phyloP scores from a whole-genome alignment of 495 filamentous ascomycete genomes.

The Daldinia vernicosa region DNA sequence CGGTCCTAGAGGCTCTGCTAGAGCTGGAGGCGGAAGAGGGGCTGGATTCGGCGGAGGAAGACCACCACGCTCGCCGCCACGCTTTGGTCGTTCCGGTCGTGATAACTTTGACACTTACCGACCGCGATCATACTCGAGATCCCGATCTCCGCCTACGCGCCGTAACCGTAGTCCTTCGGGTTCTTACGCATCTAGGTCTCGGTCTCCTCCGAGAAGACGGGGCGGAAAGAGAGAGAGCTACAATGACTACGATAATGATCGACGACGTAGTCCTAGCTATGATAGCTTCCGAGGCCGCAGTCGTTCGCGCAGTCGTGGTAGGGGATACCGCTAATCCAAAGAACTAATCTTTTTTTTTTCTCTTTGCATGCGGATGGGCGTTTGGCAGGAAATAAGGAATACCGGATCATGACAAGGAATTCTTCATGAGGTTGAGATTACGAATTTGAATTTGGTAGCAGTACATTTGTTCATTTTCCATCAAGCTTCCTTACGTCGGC shows the following conservation, averaged over 20 bases:
- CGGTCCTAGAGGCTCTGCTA: conserved; percentile 44
- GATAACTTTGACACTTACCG: conserved; percentile 63
- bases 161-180: conserved; percentile 52
- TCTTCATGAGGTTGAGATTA: not conserved
- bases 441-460: conserved; percentile 9
- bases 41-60: conserved; percentile 38
- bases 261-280: conserved; percentile 58
- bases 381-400: conserved; percentile 4
- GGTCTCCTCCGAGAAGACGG: conserved; percentile 48
- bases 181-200: conserved; percentile 46
- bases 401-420: not conserved
- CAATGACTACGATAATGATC: conserved; percentile 53
- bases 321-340: conserved; percentile 35
- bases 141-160: conserved; percentile 63
- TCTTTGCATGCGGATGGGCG: conserved; percentile 1
- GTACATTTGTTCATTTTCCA: conserved; percentile 22
- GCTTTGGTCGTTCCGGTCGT: conserved; percentile 52
- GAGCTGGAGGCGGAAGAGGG: conserved; percentile 47
- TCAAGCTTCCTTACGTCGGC: conserved; percentile 1
- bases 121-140: conserved; percentile 62
- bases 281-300: conserved; percentile 41
- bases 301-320: conserved; percentile 42
- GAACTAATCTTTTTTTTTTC: not conserved
- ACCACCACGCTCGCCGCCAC: conserved; percentile 51
- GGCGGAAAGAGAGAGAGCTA: conserved; percentile 51